phyloP scores from a whole-genome alignment of 1,284 basidiomycete genomes.

The Meira miltonrushii region DNA sequence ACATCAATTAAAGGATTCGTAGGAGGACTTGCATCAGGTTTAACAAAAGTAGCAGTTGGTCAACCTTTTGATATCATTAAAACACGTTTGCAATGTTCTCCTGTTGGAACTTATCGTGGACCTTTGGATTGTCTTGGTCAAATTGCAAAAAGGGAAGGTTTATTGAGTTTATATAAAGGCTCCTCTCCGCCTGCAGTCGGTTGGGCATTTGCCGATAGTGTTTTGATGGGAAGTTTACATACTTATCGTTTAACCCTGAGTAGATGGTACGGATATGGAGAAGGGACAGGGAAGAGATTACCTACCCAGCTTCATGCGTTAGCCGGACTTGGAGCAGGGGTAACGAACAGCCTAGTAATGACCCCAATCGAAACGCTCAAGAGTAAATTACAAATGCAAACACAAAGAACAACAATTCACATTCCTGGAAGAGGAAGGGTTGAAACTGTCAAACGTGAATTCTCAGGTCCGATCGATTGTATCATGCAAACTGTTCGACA shows the following conservation, averaged over 20 bases:
- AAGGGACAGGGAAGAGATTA: slow-evolving; percentile 22
- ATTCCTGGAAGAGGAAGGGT: slow-evolving; percentile 8
- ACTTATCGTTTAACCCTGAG: slow-evolving; percentile 26
- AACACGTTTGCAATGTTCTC: slow-evolving; percentile 68
- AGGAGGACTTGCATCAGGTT: slow-evolving; percentile 51
- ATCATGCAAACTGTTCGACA: slow-evolving; percentile 43
- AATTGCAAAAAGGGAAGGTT: slow-evolving; percentile 62
- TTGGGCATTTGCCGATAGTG: slow-evolving; percentile 70
- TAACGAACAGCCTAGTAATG: slow-evolving; percentile 64
- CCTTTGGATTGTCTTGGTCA: slow-evolving; percentile 65
- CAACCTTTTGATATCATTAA: slow-evolving; percentile 65
- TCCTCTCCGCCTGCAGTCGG: slow-evolving; percentile 65
- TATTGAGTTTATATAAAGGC: slow-evolving; percentile 56
- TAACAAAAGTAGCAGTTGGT: slow-evolving; percentile 55
- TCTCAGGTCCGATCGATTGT: slow-evolving; percentile 51
- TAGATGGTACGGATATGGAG: slow-evolving; percentile 13
- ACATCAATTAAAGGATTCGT: slow-evolving; percentile 49
- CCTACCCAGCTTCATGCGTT: slow-evolving; percentile 49
- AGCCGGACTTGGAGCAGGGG: slow-evolving; percentile 64
- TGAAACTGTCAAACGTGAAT: slow-evolving; percentile 18
- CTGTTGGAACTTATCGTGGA: slow-evolving; percentile 65
- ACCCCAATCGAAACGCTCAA: slow-evolving; percentile 61
- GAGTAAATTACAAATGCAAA: slow-evolving; percentile 74
- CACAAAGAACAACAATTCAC: slow-evolving; percentile 56
- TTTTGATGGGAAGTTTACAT: slow-evolving; percentile 66